Percentiles rank a stretch among this genome's conserved stretches.
phyloP scores from a whole-genome alignment of 306 rosid species.

The Mimosa pudica region DNA sequence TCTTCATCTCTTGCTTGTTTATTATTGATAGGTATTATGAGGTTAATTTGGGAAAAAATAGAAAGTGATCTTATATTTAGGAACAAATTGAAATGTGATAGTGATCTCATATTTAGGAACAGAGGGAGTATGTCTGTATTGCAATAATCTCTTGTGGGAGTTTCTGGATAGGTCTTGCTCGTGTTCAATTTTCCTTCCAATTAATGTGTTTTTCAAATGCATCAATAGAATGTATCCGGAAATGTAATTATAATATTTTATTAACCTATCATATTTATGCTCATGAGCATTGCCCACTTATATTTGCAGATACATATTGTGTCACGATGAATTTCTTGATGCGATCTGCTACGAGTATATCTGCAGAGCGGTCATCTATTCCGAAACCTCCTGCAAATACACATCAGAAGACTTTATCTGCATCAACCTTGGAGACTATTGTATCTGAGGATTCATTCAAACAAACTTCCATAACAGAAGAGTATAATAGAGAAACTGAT shows the following conservation, averaged over 20 bases:
- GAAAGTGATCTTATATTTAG: no score
- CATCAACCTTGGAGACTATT: conserved; percentile 63
- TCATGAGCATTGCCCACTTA: background rate
- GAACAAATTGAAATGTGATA: no score
- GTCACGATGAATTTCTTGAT: conserved; percentile 75
- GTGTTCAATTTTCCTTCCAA: background rate
- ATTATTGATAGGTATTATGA: no score
- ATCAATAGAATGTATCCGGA: background rate
- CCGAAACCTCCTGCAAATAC: conserved; percentile 44
- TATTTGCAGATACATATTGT: conserved; percentile 41
- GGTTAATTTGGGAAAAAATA: no score
- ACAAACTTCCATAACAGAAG: conserved; percentile 45
- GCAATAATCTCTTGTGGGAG: background rate
- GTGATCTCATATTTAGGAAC: no score
- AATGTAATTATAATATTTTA: background rate
- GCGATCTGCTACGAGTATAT: conserved; percentile 56
- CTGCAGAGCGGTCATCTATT: conserved; percentile 50
- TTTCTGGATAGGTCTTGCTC: background rate
- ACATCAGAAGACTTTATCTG: conserved; percentile 38
- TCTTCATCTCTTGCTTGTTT: no score
- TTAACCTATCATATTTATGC: background rate
- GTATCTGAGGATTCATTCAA: conserved; percentile 56
- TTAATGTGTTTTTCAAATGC: background rate
- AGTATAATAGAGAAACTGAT: conserved; percentile 50
- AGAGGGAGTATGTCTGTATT: background rate